Conservation (phyloP, 2,329 filamentous ascomycete species). For the Fusarium concolor region DNA sequence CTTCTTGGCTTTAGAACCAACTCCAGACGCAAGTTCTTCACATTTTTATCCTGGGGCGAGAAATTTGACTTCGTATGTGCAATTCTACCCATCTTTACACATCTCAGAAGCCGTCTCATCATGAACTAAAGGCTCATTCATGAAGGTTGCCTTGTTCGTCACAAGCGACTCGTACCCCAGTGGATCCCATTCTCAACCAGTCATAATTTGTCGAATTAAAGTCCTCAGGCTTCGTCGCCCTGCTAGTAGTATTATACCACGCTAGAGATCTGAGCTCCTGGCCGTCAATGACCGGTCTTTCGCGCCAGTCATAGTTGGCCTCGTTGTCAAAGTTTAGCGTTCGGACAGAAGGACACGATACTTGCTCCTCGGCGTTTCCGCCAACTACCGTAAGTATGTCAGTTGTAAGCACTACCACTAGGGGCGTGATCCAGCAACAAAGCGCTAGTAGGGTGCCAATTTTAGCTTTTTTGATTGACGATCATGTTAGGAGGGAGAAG, state of each 20-base stretch:
- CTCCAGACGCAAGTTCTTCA: slow-evolving; percentile 1
- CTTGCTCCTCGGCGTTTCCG: too few relatives aligned
- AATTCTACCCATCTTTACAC: slow-evolving; percentile 1
- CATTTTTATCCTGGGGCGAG: slow-evolving; percentile 15
- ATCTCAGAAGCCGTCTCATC: neutral
- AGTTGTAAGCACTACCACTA: neutral
- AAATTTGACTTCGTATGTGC: neutral
- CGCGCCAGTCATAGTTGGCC: neutral
- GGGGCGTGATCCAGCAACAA: neutral
- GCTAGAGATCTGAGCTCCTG: neutral
- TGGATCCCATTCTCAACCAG: too few relatives aligned
- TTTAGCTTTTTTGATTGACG: neutral
- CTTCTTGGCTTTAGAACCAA: neutral
- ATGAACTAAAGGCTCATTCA: neutral
- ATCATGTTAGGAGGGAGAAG: neutral
- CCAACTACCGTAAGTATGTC: neutral
- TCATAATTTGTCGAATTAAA: neutral
- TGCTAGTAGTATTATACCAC: neutral
- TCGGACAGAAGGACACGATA: neutral
- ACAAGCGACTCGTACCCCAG: neutral
- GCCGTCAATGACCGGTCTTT: neutral
- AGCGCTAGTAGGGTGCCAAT: slow-evolving; percentile 1
- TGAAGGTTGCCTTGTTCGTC: neutral
- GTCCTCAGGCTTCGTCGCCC: neutral
- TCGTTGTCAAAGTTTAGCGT: slow-evolving; percentile 21